A percentile compares a stretch with the other conserved stretches of the same genome.
Conservation (phyloP, 179 eudicot species). For the Beta corolliflora region DNA sequence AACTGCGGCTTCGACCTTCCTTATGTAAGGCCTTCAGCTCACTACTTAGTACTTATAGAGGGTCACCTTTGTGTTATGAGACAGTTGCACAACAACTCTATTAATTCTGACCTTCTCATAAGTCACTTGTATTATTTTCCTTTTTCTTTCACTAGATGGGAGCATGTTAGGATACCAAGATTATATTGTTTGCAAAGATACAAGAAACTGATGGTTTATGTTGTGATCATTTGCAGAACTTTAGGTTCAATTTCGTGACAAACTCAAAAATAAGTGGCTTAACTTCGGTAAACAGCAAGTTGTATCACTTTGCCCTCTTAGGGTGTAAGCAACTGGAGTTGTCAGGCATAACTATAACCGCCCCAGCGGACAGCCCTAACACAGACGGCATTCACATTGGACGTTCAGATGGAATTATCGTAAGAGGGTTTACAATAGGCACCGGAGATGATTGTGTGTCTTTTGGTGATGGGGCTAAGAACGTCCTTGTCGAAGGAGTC, state of each 20-base stretch:
- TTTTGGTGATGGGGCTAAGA: conserved; percentile 45
- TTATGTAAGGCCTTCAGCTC: conserved; percentile 22
- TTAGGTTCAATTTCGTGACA: conserved; percentile 32
- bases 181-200: background rate
- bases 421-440: conserved; percentile 17
- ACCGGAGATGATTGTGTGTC: conserved; percentile 48
- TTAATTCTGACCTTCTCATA: no score
- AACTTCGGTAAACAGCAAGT: conserved; percentile 29
- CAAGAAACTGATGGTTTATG: background rate
- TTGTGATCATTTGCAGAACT: conserved; percentile 28
- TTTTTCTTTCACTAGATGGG: no score
- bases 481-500: conserved; percentile 29
- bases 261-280: conserved; percentile 24
- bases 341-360: conserved; percentile 6
- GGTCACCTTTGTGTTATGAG: background rate
- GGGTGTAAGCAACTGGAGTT: conserved; percentile 27
- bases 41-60: no score
- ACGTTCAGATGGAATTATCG: conserved; percentile 26
- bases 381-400: conserved; percentile 42
- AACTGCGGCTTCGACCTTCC: conserved; percentile 21
- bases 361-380: conserved; percentile 34
- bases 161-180: background rate
- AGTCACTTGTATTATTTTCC: no score
- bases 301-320: conserved; percentile 27
- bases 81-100: background rate